Evolutionary conservation across 148 eudicot species (phyloP).

Genomic region (Rhododendron simsii): DNA sequence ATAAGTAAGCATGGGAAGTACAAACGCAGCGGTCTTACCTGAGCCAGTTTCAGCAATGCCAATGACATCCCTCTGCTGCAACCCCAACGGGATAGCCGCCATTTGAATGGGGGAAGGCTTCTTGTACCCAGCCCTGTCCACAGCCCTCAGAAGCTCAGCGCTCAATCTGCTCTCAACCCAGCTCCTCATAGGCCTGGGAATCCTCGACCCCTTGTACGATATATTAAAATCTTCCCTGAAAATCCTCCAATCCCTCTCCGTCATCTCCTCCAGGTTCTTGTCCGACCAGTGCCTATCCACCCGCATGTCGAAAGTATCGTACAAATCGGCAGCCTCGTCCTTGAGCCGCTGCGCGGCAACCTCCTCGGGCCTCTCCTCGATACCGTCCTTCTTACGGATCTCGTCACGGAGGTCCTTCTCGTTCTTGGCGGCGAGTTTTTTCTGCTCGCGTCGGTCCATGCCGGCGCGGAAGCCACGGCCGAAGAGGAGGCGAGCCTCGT

Average conservation of each 20-base stretch:
- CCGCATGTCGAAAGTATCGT: slow-evolving; percentile 52
- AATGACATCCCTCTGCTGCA: slow-evolving; percentile 44
- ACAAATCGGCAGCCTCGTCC: slow-evolving; percentile 57
- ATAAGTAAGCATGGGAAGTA: slow-evolving; percentile 46
- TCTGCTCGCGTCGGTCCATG: slow-evolving; percentile 48
- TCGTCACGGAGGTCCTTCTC: slow-evolving; percentile 39
- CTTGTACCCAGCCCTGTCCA: slow-evolving; percentile 42
- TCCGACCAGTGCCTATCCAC: slow-evolving; percentile 47
- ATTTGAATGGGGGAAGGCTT: slow-evolving; percentile 40
- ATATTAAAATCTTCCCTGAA: slow-evolving; percentile 79
- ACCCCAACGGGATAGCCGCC: slow-evolving; percentile 44
- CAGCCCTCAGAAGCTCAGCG: slow-evolving; percentile 62
- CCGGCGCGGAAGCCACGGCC: slow-evolving; percentile 50
- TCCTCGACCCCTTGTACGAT: slow-evolving; percentile 74
- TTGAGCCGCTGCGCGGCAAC: slow-evolving; percentile 47
- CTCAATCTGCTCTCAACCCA: slow-evolving; percentile 75
- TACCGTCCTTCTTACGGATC: slow-evolving; percentile 41
- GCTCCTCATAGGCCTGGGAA: slow-evolving; percentile 75
- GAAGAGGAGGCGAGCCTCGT: slow-evolving; percentile 54
- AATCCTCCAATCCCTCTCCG: slow-evolving; percentile 88
- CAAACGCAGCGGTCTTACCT: slow-evolving; percentile 53
- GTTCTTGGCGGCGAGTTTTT: slow-evolving; percentile 41
- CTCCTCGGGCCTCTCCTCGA: slow-evolving; percentile 31
- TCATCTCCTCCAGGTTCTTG: slow-evolving; percentile 43
- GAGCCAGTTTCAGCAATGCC: slow-evolving; percentile 50